Evolutionary conservation across 2,329 filamentous ascomycete species (phyloP).

Genomic region (Penicillium freii): DNA sequence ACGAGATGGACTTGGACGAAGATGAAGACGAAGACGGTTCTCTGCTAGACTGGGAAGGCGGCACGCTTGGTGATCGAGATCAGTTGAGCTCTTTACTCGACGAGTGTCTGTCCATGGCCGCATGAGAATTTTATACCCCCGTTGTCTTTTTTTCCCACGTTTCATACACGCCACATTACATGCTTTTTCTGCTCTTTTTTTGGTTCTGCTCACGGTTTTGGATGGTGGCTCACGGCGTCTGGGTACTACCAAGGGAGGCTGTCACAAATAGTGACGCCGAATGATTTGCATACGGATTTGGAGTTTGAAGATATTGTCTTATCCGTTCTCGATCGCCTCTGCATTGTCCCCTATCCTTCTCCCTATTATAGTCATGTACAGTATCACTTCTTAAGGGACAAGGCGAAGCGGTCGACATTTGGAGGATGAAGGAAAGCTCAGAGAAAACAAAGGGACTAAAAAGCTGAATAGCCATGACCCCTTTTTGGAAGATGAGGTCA

Average conservation of each 20-base stretch:
- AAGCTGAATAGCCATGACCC: conserved; percentile 14
- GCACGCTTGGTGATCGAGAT: conserved; percentile 34
- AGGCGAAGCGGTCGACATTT: conserved; percentile 2
- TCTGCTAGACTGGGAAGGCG: conserved; percentile 41
- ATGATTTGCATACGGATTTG: conserved; percentile 31
- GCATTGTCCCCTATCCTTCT: conserved; percentile 10
- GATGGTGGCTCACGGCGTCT: conserved; percentile 31
- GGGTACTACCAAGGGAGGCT: conserved; percentile 25
- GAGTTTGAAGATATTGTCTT: conserved; percentile 21
- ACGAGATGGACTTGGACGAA: conserved; percentile 45
- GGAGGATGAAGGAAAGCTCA: not conserved
- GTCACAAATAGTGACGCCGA: conserved; percentile 15
- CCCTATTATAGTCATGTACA: conserved; percentile 19
- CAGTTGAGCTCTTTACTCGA: conserved; percentile 42
- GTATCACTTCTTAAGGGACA: conserved; percentile 15
- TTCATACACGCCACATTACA: conserved; percentile 12
- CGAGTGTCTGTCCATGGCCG: conserved; percentile 44
- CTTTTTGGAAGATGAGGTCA: conserved; percentile 17
- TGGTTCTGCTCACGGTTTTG: conserved; percentile 20
- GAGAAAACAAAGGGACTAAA: conserved; percentile 12
- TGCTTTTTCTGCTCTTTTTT: conserved; percentile 9
- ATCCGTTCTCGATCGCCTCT: conserved; percentile 15
- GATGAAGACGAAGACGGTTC: conserved; percentile 25
- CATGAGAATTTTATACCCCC: conserved; percentile 29
- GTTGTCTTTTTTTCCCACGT: conserved; percentile 11